Base-by-base conservation (phyloP, 2,329 filamentous ascomycete species). In the Diplodia corticola region DNA sequence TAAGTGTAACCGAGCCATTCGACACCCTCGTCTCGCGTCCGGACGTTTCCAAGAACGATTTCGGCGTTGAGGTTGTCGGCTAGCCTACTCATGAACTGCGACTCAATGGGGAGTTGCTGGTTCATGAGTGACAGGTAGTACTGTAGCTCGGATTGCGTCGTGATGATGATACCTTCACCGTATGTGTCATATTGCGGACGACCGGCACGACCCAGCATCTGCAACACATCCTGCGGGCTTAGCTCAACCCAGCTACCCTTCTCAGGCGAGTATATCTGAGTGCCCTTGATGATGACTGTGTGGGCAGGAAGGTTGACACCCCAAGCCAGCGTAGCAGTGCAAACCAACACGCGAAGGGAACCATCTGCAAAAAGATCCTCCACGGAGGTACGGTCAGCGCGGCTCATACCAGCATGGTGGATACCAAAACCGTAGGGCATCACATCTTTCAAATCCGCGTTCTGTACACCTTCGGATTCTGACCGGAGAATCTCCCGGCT, bases 1-100 rank as follows among this genome's bases (percentile, higher is more conserved):
- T 99, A 99, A 0, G 94, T 97, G 78, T 99, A 99, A 13, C 95
- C 94, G 37, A 99, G 86, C 95, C 95, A 99, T 75, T 99, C 93
- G n/a, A 99, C 95, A 71, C 91, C 95, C 75, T 99, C 95, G 71
- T 99, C 94, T 67, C 96, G 88, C 68, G 85, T 93, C 65, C 94
- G 89, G 28, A 99, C 87, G 73, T 97, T 99, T 61, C 95, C 95
- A 22, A 99, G 85, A 10, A 99, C 96, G 73, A 99, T 85, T 76
- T 99, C 95, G 2, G 95, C 95, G 72, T 99, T 99, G 69, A 99
- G 83, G 69, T 97, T 98, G 80, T 99, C 95, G 1, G 95, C 93
- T 59, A 99, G 81, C 73, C 92, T 93, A 79, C 92, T 94, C 64
- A 96, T 89, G 74, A 99, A 88, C 76, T 99, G 96, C 82, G 92